Evolutionary conservation across 1,139 yeast species (phyloP), one percentile per base, ranked within the genome.

Genomic region (Saccharomycopsis crataegensis): DNA sequence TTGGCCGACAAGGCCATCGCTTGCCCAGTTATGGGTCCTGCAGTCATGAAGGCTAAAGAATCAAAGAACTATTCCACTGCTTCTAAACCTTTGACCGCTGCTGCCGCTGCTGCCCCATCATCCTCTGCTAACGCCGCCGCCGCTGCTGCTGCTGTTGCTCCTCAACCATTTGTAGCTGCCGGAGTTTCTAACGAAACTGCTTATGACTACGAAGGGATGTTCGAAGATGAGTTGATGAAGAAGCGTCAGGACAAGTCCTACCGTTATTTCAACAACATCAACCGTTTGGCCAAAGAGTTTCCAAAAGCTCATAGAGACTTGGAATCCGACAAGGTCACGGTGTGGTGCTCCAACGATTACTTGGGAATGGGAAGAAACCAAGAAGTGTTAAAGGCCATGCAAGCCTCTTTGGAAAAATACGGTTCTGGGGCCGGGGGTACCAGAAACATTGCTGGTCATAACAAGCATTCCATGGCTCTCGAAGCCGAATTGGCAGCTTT

Each of bases 391-490:
- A 72, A 78, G 31, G 83, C 83, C 57, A 93, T 93, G 95, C 86
- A 85, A 63, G 67, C 75, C 51, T 84, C 95, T 31, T 77, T 93
- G 69, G 88, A 86, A 64, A 83, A 81, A 73, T 93, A 93, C 68
- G 99, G 99, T 62, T 86, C 96, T 12, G 99, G 99, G 63, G 96
- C 99, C 14, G 99, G 99, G 64, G 99, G 99, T 62, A 93, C 99
- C 53, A 81, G 99, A 67, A 93, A 93, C 72, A 93, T 93, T 67
- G 99, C 99, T 1, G 99, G 99, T 56, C 99, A 94, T 70, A 94
- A 93, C 71, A 71, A 74, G 58, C 94, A 87, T 64, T 96, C 98
- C 31, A 81, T 93, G 66, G 78, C 77, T 61, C 79, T 93, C 66
- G 99, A 93, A 70, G 75, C 86, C 17, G 91, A 89, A 62, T 68